A percentile compares a stretch with the other conserved stretches of the same genome.
phyloP scores from a whole-genome alignment of 352 stramenopile species.

The Globisporangium solare region DNA sequence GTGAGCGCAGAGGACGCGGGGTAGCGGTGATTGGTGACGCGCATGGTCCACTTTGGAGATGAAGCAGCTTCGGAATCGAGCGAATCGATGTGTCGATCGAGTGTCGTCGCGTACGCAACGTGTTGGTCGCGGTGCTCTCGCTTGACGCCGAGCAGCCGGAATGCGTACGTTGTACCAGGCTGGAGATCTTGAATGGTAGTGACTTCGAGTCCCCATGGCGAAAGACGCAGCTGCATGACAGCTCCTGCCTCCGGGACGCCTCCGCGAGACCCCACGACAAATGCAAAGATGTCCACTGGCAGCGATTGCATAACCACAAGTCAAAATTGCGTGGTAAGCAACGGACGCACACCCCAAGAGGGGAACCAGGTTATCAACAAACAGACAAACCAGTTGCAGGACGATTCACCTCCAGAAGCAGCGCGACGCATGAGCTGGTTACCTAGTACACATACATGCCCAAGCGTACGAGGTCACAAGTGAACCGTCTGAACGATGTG shows the following conservation, averaged over 20 bases:
- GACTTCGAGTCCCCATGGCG: constrained; percentile 16
- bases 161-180: constrained; percentile 27
- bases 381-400: constrained; percentile 7
- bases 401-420: constrained; percentile 38
- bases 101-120: constrained; percentile 25
- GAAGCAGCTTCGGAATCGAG: not conserved
- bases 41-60: constrained; percentile 12
- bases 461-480: too few relatives aligned
- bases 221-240: constrained; percentile 4
- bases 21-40: constrained; percentile 16
- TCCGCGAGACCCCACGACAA: constrained; percentile 8
- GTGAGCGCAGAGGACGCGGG: not conserved
- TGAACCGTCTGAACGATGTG: not conserved
- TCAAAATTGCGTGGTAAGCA: not conserved
- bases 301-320: not conserved
- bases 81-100: not conserved
- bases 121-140: constrained; percentile 25
- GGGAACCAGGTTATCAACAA: not conserved
- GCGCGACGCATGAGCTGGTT: constrained; percentile 13
- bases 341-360: too few relatives aligned
- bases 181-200: constrained; percentile 19
- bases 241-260: not conserved
- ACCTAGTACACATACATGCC: constrained; percentile 9
- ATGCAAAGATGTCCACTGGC: constrained; percentile 32
- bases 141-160: constrained; percentile 38